Percentiles rank a stretch among this genome's conserved stretches.
phyloP scores from a whole-genome alignment of 2,329 filamentous ascomycete genomes.

The Chalara sp. region DNA sequence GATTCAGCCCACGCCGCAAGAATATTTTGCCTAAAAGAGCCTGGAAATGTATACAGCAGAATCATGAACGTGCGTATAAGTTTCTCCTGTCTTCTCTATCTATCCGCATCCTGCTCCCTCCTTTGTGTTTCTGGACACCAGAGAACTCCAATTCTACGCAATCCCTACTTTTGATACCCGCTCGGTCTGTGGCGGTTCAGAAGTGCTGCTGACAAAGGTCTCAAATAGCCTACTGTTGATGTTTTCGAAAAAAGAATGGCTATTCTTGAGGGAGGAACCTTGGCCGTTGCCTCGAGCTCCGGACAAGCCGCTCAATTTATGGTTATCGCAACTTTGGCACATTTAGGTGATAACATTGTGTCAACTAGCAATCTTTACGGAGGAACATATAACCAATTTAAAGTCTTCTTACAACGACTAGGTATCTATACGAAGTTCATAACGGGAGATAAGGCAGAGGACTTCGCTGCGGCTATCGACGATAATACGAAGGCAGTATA shows the following conservation, averaged over 20 bases:
- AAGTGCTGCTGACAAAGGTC: too few relatives aligned
- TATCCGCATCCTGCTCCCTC: neutral
- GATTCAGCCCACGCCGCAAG: neutral
- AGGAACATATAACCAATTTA: constrained; percentile 62
- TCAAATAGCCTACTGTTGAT: constrained; percentile 27
- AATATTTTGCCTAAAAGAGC: too few relatives aligned
- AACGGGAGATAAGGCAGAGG: constrained; percentile 44
- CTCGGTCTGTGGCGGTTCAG: too few relatives aligned
- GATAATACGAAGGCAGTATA: constrained; percentile 63
- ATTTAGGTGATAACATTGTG: constrained; percentile 60
- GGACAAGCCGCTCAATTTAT: constrained; percentile 63
- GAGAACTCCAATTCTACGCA: too few relatives aligned
- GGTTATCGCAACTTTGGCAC: constrained; percentile 54
- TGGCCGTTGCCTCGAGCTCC: constrained; percentile 55
- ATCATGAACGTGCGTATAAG: neutral
- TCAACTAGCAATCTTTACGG: constrained; percentile 60
- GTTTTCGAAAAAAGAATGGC: constrained; percentile 64
- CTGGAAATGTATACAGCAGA: neutral
- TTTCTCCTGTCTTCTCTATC: neutral
- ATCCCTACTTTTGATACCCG: too few relatives aligned
- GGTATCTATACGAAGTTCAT: constrained; percentile 62
- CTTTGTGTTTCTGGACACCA: too few relatives aligned
- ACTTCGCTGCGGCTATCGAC: constrained; percentile 55
- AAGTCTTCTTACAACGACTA: constrained; percentile 55
- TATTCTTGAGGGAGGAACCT: constrained; percentile 60